Percentiles rank a stretch among this genome's conserved stretches.
Evolutionary conservation across 2,329 filamentous ascomycete genomes (phyloP).

Genomic region (Amauroascus niger): DNA sequence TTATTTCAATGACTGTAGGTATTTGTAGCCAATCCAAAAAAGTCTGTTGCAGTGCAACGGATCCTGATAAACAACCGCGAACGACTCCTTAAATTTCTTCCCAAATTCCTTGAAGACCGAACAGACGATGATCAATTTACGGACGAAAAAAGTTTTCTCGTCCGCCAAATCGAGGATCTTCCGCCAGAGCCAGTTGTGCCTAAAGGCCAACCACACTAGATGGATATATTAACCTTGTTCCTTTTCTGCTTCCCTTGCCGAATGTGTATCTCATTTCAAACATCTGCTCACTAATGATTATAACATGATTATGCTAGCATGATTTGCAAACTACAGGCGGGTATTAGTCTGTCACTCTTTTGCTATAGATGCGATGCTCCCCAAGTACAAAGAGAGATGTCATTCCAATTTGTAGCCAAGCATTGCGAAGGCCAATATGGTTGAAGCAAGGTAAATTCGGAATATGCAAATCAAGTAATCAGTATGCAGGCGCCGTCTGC

Average conservation of each 20-base stretch:
- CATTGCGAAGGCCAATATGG: no score
- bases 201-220: neutral
- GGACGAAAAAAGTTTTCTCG: constrained; percentile 92
- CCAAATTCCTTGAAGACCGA: constrained; percentile 84
- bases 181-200: constrained; percentile 33
- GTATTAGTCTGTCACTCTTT: no score
- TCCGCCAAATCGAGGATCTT: constrained; percentile 69
- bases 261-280: no score
- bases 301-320: no score
- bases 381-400: no score
- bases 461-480: no score
- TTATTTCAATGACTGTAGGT: constrained; percentile 44
- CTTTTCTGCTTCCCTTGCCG: neutral
- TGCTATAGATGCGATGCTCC: no score
- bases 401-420: no score
- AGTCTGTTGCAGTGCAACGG: constrained; percentile 89
- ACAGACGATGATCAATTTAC: constrained; percentile 98
- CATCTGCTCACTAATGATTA: no score
- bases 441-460: no score
- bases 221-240: neutral
- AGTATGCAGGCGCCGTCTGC: no score
- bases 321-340: no score
- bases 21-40: constrained; percentile 97
- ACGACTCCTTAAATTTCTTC: constrained; percentile 76
- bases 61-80: constrained; percentile 95